These are phyloP conservation scores for Cladosporium halotolerans DNA, from an alignment of 2,329 filamentous ascomycete species.

Conservation along the genomic window DNA sequence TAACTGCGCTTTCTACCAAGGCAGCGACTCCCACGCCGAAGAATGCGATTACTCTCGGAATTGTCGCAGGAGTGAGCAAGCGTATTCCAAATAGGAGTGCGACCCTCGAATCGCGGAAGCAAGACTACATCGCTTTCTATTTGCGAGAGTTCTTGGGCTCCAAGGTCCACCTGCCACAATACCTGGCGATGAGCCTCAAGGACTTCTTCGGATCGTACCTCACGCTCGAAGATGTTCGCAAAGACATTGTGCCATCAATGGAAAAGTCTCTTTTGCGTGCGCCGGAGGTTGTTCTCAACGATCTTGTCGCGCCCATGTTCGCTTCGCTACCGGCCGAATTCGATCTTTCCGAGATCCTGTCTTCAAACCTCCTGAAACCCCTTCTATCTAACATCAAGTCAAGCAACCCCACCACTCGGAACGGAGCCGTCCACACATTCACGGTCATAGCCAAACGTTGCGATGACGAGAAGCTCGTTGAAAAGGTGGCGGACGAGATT, in stretches of 20 bases:
- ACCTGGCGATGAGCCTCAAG: slow-evolving; percentile 64
- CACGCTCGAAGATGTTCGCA: slow-evolving; percentile 65
- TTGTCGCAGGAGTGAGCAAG: slow-evolving; percentile 79
- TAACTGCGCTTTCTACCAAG: slow-evolving; percentile 65
- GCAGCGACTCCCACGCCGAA: slow-evolving; percentile 56
- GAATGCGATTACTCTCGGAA: slow-evolving; percentile 72
- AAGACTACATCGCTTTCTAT: slow-evolving; percentile 75
- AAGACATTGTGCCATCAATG: slow-evolving; percentile 69
- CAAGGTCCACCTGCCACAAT: slow-evolving; percentile 60
- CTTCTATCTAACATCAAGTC: slow-evolving; percentile 88
- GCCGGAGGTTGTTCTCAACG: slow-evolving; percentile 80
- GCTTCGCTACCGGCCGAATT: slow-evolving; percentile 60
- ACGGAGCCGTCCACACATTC: slow-evolving; percentile 70
- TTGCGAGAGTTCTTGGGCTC: slow-evolving; percentile 79
- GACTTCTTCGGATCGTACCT: slow-evolving; percentile 81
- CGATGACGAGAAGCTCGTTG: slow-evolving; percentile 52
- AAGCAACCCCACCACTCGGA: slow-evolving; percentile 70
- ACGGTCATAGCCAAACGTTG: slow-evolving; percentile 59
- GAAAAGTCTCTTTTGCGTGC: slow-evolving; percentile 86
- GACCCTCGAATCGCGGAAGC: slow-evolving; percentile 59
- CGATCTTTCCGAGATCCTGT: slow-evolving; percentile 71
- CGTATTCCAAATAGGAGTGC: slow-evolving; percentile 60
- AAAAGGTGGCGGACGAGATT: slow-evolving; percentile 70
- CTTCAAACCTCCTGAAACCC: slow-evolving; percentile 71
- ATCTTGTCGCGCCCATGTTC: slow-evolving; percentile 69